Conservation (phyloP, 1,139 yeast genomes). For the Casaregolazyma lundiana region DNA sequence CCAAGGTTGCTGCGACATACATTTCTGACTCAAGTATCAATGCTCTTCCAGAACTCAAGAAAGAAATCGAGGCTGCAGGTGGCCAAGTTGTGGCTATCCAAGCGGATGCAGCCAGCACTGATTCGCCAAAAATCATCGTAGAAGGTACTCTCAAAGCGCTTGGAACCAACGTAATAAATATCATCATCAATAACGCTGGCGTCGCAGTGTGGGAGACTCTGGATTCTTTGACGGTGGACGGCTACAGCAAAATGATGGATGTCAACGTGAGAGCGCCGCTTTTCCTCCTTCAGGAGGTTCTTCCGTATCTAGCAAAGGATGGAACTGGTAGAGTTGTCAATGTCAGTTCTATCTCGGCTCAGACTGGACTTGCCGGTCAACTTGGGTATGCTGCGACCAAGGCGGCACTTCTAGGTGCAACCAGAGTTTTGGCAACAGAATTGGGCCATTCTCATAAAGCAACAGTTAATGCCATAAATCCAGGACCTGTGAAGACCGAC, state of each 20-base stretch:
- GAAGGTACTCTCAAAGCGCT: slow-evolving; percentile 20
- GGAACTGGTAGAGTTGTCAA: slow-evolving; percentile 18
- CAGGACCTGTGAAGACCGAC: slow-evolving; percentile 23
- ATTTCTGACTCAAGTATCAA: slow-evolving; percentile 15
- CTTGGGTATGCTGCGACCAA: slow-evolving; percentile 19
- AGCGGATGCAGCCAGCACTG: slow-evolving; percentile 28
- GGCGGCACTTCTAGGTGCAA: slow-evolving; percentile 21
- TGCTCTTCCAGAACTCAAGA: neutral
- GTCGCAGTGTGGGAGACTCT: slow-evolving; percentile 13
- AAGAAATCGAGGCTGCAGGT: slow-evolving; percentile 9
- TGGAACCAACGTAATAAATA: slow-evolving; percentile 25
- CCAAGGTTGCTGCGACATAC: slow-evolving; percentile 30
- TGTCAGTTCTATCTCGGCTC: slow-evolving; percentile 44
- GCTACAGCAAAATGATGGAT: slow-evolving; percentile 18
- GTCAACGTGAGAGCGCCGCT: slow-evolving; percentile 24
- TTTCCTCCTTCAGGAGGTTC: slow-evolving; percentile 22
- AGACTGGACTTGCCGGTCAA: slow-evolving; percentile 20
- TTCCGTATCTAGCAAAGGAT: slow-evolving; percentile 24
- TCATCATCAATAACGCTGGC: slow-evolving; percentile 23
- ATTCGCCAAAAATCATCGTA: slow-evolving; percentile 13
- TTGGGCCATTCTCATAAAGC: slow-evolving; percentile 21
- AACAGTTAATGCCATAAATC: slow-evolving; percentile 22
- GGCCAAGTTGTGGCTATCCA: slow-evolving; percentile 26
- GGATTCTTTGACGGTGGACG: slow-evolving; percentile 17
- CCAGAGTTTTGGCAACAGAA: slow-evolving; percentile 19